These are phyloP conservation scores for Mycena filopes DNA, from an alignment of 768 basidiomycete species.

Conservation along the genomic window DNA sequence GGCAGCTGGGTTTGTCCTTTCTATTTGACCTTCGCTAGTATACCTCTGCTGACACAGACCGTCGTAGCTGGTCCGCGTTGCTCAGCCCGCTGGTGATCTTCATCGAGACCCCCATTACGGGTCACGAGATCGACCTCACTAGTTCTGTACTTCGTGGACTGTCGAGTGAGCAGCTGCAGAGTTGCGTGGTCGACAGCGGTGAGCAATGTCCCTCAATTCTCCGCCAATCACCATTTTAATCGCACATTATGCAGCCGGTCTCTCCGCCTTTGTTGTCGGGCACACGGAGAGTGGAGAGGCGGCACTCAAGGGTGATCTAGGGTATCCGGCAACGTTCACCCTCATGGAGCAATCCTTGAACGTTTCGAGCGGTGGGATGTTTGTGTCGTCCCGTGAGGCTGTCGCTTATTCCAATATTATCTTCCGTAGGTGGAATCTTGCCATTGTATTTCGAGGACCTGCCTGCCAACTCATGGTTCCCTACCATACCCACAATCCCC, in stretches of 20 bases:
- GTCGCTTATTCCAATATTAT: too few species aligned
- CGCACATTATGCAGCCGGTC: background rate
- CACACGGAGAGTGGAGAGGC: background rate
- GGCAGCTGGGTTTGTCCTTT: constrained; percentile 5
- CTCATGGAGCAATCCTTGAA: background rate
- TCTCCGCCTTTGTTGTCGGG: background rate
- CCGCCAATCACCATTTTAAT: background rate
- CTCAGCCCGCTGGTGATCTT: background rate
- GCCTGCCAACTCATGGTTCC: too few species aligned
- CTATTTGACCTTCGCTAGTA: background rate
- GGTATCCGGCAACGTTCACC: background rate
- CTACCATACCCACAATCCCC: too few species aligned
- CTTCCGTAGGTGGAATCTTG: too few species aligned
- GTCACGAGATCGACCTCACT: background rate
- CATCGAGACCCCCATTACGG: background rate
- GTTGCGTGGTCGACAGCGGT: background rate
- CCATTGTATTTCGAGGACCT: too few species aligned
- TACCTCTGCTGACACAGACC: background rate
- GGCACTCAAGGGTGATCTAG: background rate
- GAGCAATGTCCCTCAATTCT: background rate
- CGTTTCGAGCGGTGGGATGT: too few species aligned
- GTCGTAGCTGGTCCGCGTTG: constrained; percentile 1
- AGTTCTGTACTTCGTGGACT: background rate
- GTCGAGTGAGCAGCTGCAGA: background rate
- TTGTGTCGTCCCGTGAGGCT: too few species aligned